Evolutionary conservation across 2,329 filamentous ascomycete genomes (phyloP), one percentile per base, ranked within the genome.

Genomic region (Cladosporium cucumerinum): DNA sequence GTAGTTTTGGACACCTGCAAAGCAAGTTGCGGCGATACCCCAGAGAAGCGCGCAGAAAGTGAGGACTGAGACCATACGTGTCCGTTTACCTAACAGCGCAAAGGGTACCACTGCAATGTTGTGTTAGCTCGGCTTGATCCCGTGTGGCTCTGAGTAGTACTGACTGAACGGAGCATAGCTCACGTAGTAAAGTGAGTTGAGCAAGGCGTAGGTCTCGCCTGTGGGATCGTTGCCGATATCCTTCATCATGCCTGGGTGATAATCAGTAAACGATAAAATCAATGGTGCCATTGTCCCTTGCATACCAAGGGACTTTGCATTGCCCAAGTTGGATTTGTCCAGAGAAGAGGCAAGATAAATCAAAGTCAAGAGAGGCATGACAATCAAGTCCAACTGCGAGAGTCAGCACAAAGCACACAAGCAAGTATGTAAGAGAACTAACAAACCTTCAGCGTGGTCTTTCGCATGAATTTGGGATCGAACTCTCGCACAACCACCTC

Each of bases 261-360:
- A 30, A 30, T 30, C 2, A 30, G 28, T 30, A 30, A 30, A 1
- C 28, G 28, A 30, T 30, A 5, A 5, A 30, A 1, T 30, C 28
- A 30, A 30, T 8, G 8, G 2, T 30, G 28, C 28, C 28, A 30
- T 30, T 30, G 8, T 30, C 6, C 28, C 28, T 30, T 30, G 28
- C 28, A 30, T 34, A 25, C 64, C 64, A 14, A 66, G 46, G 18
- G 60, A 55, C 60, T 66, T 66, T 49, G 64, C 64, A 36, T 66
- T 66, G 18, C 64, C 74, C 39, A 77, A 65, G 62, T 77, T 76
- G 2, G 78, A 77, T 63, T 83, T 83, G 69, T 84, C 82, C 5
- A 82, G 76, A 5, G 80, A 78, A 73, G 60, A 59, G 34, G 60
- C 46, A 39, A 66, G 64, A 26, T 66, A 66, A 43, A 66, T 66